Evolutionary conservation across 2,329 filamentous ascomycete species (phyloP).

Genomic region (Colletotrichum sp.): DNA sequence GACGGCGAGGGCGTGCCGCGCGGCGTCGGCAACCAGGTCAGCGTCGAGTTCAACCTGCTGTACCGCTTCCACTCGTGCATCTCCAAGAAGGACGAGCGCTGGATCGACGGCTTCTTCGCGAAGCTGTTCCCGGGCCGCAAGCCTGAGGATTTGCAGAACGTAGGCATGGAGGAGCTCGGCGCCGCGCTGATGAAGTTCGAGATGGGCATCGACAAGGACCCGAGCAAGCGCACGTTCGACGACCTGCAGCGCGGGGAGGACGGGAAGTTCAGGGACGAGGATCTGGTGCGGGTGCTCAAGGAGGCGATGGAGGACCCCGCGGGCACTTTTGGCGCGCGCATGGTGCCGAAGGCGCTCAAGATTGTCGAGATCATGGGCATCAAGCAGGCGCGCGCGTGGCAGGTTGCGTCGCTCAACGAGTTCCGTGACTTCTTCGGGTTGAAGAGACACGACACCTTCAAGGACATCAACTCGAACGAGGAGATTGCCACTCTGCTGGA

Average conservation of each 20-base stretch:
- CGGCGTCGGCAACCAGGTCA: conserved; percentile 70
- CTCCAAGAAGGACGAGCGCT: conserved; percentile 64
- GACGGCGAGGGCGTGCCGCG: conserved; percentile 52
- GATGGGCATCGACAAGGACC: conserved; percentile 43
- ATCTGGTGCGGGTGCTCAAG: conserved; percentile 61
- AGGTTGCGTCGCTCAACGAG: conserved; percentile 66
- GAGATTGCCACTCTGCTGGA: conserved; percentile 61
- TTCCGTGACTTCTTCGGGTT: conserved; percentile 69
- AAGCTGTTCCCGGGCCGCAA: conserved; percentile 43
- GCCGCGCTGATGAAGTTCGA: conserved; percentile 35
- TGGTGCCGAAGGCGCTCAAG: conserved; percentile 63
- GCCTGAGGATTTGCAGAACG: conserved; percentile 32
- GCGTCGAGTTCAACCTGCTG: conserved; percentile 71
- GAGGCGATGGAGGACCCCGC: conserved; percentile 66
- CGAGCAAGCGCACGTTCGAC: conserved; percentile 52
- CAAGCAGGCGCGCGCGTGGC: conserved; percentile 65
- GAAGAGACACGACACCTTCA: conserved; percentile 59
- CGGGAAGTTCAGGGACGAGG: conserved; percentile 60
- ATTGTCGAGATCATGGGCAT: conserved; percentile 69
- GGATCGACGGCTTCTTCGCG: conserved; percentile 61
- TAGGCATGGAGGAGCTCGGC: conserved; percentile 42
- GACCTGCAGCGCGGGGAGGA: conserved; percentile 50
- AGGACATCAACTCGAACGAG: conserved; percentile 61
- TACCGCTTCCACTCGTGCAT: conserved; percentile 71
- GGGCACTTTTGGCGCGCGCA: conserved; percentile 63